Conservation (phyloP, 495 filamentous ascomycete genomes). For the Evansstolkia leycettana region DNA sequence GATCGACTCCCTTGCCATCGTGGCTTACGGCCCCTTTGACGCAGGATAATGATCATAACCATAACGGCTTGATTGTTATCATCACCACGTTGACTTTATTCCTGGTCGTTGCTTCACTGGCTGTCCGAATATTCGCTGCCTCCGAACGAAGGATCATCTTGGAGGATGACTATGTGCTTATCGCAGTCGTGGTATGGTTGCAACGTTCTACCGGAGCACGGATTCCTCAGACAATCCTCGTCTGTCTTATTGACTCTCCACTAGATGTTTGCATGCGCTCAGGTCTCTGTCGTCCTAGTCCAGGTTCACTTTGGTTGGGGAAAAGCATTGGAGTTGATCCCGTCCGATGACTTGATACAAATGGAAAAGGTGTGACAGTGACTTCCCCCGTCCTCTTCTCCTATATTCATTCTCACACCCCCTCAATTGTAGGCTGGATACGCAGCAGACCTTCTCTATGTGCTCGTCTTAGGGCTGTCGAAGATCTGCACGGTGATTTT, state of each 20-base stretch:
- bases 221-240: neutral
- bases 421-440: slow-evolving; percentile 6
- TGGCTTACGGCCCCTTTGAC: slow-evolving; percentile 13
- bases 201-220: too few species aligned
- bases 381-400: neutral
- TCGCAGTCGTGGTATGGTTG: slow-evolving; percentile 10
- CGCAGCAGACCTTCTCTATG: slow-evolving; percentile 10
- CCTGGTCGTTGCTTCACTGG: slow-evolving; percentile 10
- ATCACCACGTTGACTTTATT: slow-evolving; percentile 13
- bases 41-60: slow-evolving; percentile 14
- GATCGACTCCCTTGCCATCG: slow-evolving; percentile 2
- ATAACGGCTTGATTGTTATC: slow-evolving; percentile 17
- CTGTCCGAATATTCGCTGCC: slow-evolving; percentile 9
- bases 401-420: neutral
- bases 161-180: slow-evolving; percentile 13
- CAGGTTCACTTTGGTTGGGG: slow-evolving; percentile 14
- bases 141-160: slow-evolving; percentile 6
- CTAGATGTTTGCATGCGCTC: slow-evolving; percentile 6
- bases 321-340: neutral
- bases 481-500: slow-evolving; percentile 8
- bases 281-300: slow-evolving; percentile 2
- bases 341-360: neutral
- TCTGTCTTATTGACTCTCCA: too few species aligned
- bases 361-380: slow-evolving; percentile 7
- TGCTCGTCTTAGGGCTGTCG: slow-evolving; percentile 8